Base-by-base conservation (phyloP, 2,329 filamentous ascomycete genomes). In the Xylariaceae sp. region DNA sequence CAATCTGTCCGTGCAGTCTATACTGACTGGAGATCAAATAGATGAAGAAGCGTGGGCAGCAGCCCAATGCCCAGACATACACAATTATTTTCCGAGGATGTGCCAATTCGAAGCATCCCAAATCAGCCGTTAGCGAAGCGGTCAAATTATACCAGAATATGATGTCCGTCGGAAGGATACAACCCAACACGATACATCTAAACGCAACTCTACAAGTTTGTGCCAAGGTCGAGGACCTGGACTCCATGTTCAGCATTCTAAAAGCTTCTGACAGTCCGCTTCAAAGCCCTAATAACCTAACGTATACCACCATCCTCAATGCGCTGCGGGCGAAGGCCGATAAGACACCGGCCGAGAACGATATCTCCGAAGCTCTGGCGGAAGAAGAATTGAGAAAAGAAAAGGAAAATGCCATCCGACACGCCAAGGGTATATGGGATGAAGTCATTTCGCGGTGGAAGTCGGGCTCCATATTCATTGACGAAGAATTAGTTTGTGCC, bases 31-130 rank as follows among this genome's bases (percentile, higher is more conserved):
- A 32, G 26, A 45, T 55, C 9, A 62, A 89, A 30, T 56, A 66
- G 87, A 97, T 99, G 92, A 99, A 97, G 74, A 97, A 97, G 74
- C 81, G 91, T 58, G 86, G 79, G 4, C 87, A 95, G 64, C 76
- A 80, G 30, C 92, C 94, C 1, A 92, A 91, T 68, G 80, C 83
- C 3, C 81, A 86, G 64, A 96, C 94, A 0, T 96, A 88, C 68
- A 94, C 89, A 19, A 85, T 89, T 55, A 80, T 97, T 55, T 84
- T 99, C 62, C 78, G 82, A 49, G 92, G 91, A 32, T 83, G 91
- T 52, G 80, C 85, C 41, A 72, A 77, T 42, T 83, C 85, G 12
- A 68, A 79, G 1, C 79, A 86, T 55, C 71, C 77, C 0, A 74
- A 79, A 43, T 70, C 81, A 32, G 84, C 84, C 47, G 78, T 94